Evolutionary conservation across 257 asterid species (phyloP).

Genomic region (Scutellaria galericulata): DNA sequence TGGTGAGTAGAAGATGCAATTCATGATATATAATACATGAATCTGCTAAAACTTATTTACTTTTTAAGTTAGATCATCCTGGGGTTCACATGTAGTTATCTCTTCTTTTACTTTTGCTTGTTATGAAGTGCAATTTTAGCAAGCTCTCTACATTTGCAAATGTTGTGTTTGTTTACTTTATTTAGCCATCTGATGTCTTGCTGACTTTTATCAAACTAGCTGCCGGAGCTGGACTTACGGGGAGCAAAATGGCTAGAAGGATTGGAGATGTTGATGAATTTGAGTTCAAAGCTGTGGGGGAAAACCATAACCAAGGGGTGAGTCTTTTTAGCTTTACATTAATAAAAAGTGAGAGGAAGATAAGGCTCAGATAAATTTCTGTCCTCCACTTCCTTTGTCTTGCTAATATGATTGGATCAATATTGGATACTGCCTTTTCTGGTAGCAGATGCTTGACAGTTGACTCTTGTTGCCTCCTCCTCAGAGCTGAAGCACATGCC

Average conservation of each 20-base stretch:
- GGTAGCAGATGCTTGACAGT: slow-evolving; percentile 10
- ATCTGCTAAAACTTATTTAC: slow-evolving; percentile 11
- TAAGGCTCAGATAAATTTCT: not conserved
- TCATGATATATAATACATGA: slow-evolving; percentile 11
- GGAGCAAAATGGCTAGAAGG: slow-evolving; percentile 94
- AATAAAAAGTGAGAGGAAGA: slow-evolving; percentile 12
- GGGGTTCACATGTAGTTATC: slow-evolving; percentile 2
- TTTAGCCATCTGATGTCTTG: slow-evolving; percentile 31
- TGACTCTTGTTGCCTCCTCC: not conserved
- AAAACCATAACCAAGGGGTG: slow-evolving; percentile 97
- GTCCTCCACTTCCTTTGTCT: slow-evolving; percentile 27
- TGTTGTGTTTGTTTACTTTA: slow-evolving; percentile 24
- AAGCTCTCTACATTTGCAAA: slow-evolving; percentile 6
- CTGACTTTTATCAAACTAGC: slow-evolving; percentile 51
- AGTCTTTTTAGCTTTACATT: slow-evolving; percentile 38
- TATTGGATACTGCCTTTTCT: not conserved
- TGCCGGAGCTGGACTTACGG: slow-evolving; percentile 99
- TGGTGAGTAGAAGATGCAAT: slow-evolving; percentile 52
- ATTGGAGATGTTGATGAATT: slow-evolving; percentile 94
- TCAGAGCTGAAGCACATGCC: not conserved
- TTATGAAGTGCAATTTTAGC: slow-evolving; percentile 6
- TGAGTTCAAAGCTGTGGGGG: slow-evolving; percentile 86
- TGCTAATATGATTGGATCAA: slow-evolving; percentile 25
- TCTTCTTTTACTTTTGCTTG: slow-evolving; percentile 24
- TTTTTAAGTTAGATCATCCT: slow-evolving; percentile 13